These are phyloP conservation scores for Suillus cothurnatus DNA, from an alignment of 768 basidiomycete species.

Conservation along the genomic window DNA sequence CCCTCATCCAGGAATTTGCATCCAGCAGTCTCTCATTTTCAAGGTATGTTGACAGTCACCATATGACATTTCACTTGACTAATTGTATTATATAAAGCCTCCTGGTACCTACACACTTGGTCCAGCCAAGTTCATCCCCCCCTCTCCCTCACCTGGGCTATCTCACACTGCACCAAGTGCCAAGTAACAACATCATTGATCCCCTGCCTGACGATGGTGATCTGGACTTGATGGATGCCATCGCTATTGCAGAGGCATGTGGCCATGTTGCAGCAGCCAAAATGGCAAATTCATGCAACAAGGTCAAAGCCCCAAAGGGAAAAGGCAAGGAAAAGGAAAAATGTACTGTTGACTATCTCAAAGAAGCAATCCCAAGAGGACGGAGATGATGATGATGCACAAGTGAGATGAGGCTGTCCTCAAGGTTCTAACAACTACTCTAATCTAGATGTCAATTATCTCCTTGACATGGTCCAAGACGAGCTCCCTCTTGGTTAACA, in stretches of 20 bases:
- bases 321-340: conserved; percentile 10
- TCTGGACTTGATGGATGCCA: background rate
- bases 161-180: too few relatives aligned
- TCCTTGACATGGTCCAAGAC: conserved; percentile 2
- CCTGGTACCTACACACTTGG: background rate
- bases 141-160: too few relatives aligned
- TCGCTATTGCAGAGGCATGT: background rate
- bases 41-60: too few relatives aligned
- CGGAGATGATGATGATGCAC: background rate
- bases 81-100: too few relatives aligned
- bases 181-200: too few relatives aligned
- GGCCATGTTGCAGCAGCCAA: background rate
- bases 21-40: too few relatives aligned
- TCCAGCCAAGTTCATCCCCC: background rate
- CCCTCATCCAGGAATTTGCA: background rate
- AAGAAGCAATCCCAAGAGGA: background rate
- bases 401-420: background rate
- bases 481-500: conserved; percentile 6
- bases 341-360: background rate
- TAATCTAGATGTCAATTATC: background rate
- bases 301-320: background rate
- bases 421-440: conserved; percentile 10
- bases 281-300: background rate
- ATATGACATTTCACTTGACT: too few relatives aligned
- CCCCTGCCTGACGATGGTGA: background rate